Evolutionary conservation across 805 yeast species (phyloP), one percentile per base, ranked within the genome.

Genomic region (Alloascoidea hylecoeti): DNA sequence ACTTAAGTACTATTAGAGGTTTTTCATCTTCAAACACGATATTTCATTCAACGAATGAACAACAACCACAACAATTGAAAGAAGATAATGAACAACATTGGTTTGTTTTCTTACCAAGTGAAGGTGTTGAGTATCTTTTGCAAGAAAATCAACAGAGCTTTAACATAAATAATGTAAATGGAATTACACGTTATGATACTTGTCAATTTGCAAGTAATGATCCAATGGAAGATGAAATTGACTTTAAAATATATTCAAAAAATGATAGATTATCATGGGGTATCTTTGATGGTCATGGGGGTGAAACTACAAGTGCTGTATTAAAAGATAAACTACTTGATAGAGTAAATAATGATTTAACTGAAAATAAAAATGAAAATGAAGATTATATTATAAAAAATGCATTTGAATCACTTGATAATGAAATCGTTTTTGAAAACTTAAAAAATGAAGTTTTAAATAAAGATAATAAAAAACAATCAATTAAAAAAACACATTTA

Each of bases 271-370:
- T 34, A 5, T 89, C 81, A 54, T 82, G 84, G 64, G 85, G 92
- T 4, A 71, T 82, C 0, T 80, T 76, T 52, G 94, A 82, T 56
- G 94, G 94, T 3, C 94, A 82, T 56, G 81, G 86, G 1, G 94
- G 94, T 17, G 78, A 84, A 68, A 77, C 77, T 45, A 82, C 94
- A 1, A 73, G 84, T 40, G 64, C 75, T 16, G 78, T 74, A 48
- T 60, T 82, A 43, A 66, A 84, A 44, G 81, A 78, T 45, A 77
- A 75, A 44, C 59, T 82, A 46, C 70, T 82, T 18, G 70, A 70
- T 39, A 69, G 65, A 46, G 80, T 82, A n/a, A 70, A 82, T 12
- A 63, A 65, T 32, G 83, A 78, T 44, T 58, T 82, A 40, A 71
- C 68, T 13, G 58, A 61, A 13, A 42, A 40, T 19, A 49, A 16